These are phyloP conservation scores for Nelumbo lutea DNA, from an alignment of 164 flowering plant species.

Conservation along the genomic window DNA sequence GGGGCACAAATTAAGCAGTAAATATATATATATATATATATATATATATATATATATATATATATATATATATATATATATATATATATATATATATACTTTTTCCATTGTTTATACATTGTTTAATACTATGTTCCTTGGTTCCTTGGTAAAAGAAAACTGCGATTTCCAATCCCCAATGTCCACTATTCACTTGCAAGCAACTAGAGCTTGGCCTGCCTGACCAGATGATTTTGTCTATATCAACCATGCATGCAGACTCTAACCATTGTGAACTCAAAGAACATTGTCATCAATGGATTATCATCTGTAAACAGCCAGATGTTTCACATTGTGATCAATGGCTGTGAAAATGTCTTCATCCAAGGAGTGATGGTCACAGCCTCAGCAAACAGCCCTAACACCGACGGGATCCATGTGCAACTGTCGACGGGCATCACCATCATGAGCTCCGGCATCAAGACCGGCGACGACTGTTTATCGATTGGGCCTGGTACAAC, in stretches of 20 bases:
- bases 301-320: conserved; percentile 43
- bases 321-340: conserved; percentile 31
- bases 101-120: too few species aligned
- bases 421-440: conserved; percentile 27
- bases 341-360: conserved; percentile 27
- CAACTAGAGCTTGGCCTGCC: too few species aligned
- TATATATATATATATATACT: too few species aligned
- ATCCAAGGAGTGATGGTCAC: conserved; percentile 26
- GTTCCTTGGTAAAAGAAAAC: conserved; percentile 22
- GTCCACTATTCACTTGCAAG: too few species aligned
- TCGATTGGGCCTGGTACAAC: conserved; percentile 17
- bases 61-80: too few species aligned
- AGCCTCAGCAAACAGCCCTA: conserved; percentile 45
- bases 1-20: too few species aligned
- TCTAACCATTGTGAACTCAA: conserved; percentile 4
- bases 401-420: conserved; percentile 58
- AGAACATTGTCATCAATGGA: conserved; percentile 27
- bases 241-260: too few species aligned
- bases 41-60: too few species aligned
- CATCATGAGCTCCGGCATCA: conserved; percentile 27
- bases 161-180: conserved; percentile 1
- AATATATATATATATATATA: too few species aligned
- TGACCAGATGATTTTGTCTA: too few species aligned
- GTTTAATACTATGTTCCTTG: background rate
- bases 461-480: too few species aligned